Evolutionary conservation across 1,284 basidiomycete genomes (phyloP).

Genomic region (Laetiporus sulphureus): DNA sequence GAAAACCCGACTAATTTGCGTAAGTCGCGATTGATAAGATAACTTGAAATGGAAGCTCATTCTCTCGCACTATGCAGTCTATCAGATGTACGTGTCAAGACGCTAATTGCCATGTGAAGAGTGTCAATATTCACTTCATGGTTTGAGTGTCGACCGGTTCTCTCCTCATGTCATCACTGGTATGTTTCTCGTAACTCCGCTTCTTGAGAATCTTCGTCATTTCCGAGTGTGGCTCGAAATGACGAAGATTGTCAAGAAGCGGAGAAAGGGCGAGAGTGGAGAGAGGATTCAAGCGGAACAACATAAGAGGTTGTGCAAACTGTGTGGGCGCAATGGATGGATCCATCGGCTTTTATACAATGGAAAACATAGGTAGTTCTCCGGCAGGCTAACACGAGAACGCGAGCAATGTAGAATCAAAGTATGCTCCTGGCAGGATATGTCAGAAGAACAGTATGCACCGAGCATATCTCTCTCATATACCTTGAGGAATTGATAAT

Average conservation of each 20-base stretch:
- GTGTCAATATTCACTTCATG: background rate
- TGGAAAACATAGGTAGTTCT: slow-evolving; percentile 42
- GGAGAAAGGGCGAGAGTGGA: slow-evolving; percentile 40
- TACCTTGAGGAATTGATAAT: slow-evolving; percentile 63
- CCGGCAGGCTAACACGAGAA: slow-evolving; percentile 51
- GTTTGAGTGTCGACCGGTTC: background rate
- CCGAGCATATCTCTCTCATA: too few relatives aligned
- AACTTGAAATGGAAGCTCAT: background rate
- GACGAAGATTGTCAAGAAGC: slow-evolving; percentile 32
- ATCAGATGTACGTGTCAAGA: slow-evolving; percentile 1
- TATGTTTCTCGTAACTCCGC: slow-evolving; percentile 9
- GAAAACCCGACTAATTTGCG: slow-evolving; percentile 59
- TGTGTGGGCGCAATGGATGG: slow-evolving; percentile 25
- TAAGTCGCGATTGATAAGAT: slow-evolving; percentile 36
- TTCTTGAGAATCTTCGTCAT: too few relatives aligned
- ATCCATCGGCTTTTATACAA: slow-evolving; percentile 59
- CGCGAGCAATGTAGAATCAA: slow-evolving; percentile 49
- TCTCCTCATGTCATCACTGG: background rate
- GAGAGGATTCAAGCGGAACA: slow-evolving; percentile 54
- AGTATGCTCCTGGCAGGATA: slow-evolving; percentile 46
- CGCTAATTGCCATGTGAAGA: background rate
- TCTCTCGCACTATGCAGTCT: background rate
- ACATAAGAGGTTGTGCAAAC: slow-evolving; percentile 72
- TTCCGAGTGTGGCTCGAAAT: slow-evolving; percentile 51
- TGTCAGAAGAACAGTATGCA: background rate